Conservation (phyloP, 1,284 basidiomycete genomes). For the Paramarasmius palmivorus region DNA sequence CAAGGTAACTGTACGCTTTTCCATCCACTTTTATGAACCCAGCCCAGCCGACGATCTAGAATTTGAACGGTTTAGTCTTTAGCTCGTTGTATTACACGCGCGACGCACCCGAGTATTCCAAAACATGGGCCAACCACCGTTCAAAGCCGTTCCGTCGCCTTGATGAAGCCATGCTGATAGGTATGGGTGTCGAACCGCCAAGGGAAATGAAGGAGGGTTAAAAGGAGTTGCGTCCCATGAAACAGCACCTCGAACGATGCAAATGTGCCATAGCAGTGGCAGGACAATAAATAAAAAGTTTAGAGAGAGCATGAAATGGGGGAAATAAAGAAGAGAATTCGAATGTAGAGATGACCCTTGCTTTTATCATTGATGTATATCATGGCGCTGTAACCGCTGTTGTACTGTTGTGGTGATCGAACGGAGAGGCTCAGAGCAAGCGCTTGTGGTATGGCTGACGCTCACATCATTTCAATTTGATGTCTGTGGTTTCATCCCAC, state of each 20-base stretch:
- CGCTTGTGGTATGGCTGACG: too few relatives aligned
- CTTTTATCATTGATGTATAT: conserved; percentile 1
- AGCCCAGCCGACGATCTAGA: conserved; percentile 53
- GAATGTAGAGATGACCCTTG: too few relatives aligned
- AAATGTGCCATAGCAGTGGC: conserved; percentile 27
- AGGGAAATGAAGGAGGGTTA: conserved; percentile 36
- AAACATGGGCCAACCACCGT: conserved; percentile 49
- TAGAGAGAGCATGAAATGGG: conserved; percentile 1
- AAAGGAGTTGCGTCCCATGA: conserved; percentile 13
- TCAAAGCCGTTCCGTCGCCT: conserved; percentile 46
- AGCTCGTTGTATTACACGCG: neutral
- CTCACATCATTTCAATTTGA: too few relatives aligned
- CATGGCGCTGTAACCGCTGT: too few relatives aligned
- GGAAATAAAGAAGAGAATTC: conserved; percentile 1
- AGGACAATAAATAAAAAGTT: conserved; percentile 4
- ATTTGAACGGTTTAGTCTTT: neutral
- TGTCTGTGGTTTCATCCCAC: too few relatives aligned
- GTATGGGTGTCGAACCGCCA: conserved; percentile 50
- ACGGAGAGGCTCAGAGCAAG: too few relatives aligned
- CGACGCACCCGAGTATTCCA: conserved; percentile 48
- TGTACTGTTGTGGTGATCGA: too few relatives aligned
- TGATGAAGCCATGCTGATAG: conserved; percentile 54
- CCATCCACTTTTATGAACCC: conserved; percentile 54
- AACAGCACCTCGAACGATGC: conserved; percentile 19
- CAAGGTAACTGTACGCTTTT: conserved; percentile 47